phyloP scores from a whole-genome alignment of 768 basidiomycete genomes.

The Amanita molliuscula region DNA sequence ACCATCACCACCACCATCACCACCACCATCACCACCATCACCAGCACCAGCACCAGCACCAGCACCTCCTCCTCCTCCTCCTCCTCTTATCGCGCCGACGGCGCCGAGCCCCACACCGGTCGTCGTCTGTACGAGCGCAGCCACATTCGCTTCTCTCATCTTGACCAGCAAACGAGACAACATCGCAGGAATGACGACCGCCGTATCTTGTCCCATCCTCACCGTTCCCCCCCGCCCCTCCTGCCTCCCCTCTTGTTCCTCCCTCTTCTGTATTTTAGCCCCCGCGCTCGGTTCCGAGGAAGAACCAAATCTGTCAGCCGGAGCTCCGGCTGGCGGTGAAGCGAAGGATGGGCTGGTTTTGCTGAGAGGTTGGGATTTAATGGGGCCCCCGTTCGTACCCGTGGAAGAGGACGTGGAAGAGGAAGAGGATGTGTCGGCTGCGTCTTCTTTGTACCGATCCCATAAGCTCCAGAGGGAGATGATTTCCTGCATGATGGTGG shows the following conservation, averaged over 20 bases:
- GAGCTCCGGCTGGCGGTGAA: too few species aligned
- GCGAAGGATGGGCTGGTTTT: background rate
- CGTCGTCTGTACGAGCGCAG: constrained; percentile 29
- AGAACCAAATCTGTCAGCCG: background rate
- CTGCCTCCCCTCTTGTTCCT: background rate
- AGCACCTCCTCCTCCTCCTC: too few species aligned
- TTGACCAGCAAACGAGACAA: constrained; percentile 45
- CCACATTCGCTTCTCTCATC: constrained; percentile 59
- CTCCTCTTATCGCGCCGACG: too few species aligned
- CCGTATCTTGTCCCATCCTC: background rate
- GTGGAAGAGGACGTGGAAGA: too few species aligned
- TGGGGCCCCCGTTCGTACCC: background rate
- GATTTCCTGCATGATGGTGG: constrained; percentile 86
- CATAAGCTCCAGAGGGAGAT: constrained; percentile 83
- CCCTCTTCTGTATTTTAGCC: background rate
- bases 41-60: too few species aligned
- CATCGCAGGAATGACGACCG: constrained; percentile 40
- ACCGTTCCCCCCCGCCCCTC: background rate
- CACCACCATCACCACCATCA: too few species aligned
- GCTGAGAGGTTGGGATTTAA: background rate
- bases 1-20: background rate
- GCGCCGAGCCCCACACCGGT: too few species aligned
- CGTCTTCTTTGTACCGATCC: constrained; percentile 72
- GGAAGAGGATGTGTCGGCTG: constrained; percentile 18
- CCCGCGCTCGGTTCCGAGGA: background rate